Evolutionary conservation across 1,284 basidiomycete genomes (phyloP).

Genomic region (Fomes fomentarius): DNA sequence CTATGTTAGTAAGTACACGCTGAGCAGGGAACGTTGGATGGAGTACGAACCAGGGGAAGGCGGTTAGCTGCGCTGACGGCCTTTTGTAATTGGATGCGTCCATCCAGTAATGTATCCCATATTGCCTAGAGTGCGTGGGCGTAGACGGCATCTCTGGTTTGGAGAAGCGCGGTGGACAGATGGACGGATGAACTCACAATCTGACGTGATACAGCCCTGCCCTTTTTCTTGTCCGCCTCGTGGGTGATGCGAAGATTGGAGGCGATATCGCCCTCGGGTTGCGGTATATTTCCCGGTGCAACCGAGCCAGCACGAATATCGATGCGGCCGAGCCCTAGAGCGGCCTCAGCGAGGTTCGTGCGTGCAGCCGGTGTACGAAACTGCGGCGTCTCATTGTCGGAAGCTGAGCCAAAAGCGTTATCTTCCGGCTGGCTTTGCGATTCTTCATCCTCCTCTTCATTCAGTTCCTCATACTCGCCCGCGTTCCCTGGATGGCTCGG

Average conservation of each 20-base stretch:
- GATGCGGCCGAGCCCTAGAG: constrained; percentile 2
- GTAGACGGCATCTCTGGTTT: constrained; percentile 15
- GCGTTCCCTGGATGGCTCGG: too few species aligned
- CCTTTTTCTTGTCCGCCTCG: constrained; percentile 74
- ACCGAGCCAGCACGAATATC: constrained; percentile 5
- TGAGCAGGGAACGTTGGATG: neutral
- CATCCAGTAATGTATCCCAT: constrained; percentile 86
- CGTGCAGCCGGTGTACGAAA: neutral
- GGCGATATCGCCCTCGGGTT: constrained; percentile 45
- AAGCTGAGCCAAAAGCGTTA: constrained; percentile 31
- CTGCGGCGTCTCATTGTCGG: constrained; percentile 13
- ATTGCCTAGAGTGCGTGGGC: constrained; percentile 55
- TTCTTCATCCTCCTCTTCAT: constrained; percentile 37
- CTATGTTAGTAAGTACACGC: neutral
- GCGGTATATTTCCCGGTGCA: constrained; percentile 9
- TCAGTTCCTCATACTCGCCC: neutral
- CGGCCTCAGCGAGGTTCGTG: constrained; percentile 2
- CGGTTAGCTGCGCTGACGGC: constrained; percentile 64
- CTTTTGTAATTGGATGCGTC: constrained; percentile 90
- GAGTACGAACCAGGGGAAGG: constrained; percentile 57
- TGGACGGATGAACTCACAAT: constrained; percentile 55
- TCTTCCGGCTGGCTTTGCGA: constrained; percentile 22
- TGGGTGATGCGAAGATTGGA: constrained; percentile 59
- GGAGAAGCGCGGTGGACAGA: constrained; percentile 10
- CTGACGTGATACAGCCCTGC: constrained; percentile 81